Evolutionary conservation across 805 yeast genomes (phyloP).

Genomic region (Priceomyces carsonii): DNA sequence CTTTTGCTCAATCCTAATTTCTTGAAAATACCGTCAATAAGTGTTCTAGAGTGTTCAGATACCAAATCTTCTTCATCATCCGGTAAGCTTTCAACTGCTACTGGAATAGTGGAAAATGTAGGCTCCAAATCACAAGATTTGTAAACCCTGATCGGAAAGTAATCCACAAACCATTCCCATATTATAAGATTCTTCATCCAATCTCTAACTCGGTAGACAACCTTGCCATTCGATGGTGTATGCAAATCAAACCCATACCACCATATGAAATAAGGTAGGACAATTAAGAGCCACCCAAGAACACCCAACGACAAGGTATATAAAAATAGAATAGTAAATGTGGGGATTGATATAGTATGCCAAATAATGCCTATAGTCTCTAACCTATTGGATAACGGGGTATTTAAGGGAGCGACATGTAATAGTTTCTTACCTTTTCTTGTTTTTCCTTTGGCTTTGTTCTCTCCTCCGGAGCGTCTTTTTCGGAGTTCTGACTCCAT

Average conservation of each 20-base stretch:
- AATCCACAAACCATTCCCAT: constrained; percentile 74
- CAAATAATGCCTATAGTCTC: constrained; percentile 71
- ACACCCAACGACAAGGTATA: constrained; percentile 46
- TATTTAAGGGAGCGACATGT: constrained; percentile 54
- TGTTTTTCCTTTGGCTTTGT: background rate
- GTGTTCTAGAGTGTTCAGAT: constrained; percentile 35
- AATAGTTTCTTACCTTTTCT: constrained; percentile 12
- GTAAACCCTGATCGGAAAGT: constrained; percentile 77
- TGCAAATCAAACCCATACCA: constrained; percentile 58
- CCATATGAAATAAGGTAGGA: constrained; percentile 60
- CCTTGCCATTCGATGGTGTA: constrained; percentile 75
- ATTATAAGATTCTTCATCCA: constrained; percentile 56
- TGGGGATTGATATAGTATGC: constrained; percentile 73
- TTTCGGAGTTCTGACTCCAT: constrained; percentile 1
- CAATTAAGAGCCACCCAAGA: constrained; percentile 68
- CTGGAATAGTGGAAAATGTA: constrained; percentile 51
- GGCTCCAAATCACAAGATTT: constrained; percentile 73
- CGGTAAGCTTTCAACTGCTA: constrained; percentile 20
- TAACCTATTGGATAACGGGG: constrained; percentile 57
- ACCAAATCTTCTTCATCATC: constrained; percentile 46
- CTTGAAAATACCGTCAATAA: constrained; percentile 36
- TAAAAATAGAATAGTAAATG: constrained; percentile 55
- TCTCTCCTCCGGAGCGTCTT: constrained; percentile 1
- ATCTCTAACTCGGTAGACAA: constrained; percentile 53
- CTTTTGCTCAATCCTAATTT: constrained; percentile 38